A percentile compares a stretch with the other conserved stretches of the same genome.
Conservation (phyloP, 306 rosid species). For the Astragalus membranaceus region DNA sequence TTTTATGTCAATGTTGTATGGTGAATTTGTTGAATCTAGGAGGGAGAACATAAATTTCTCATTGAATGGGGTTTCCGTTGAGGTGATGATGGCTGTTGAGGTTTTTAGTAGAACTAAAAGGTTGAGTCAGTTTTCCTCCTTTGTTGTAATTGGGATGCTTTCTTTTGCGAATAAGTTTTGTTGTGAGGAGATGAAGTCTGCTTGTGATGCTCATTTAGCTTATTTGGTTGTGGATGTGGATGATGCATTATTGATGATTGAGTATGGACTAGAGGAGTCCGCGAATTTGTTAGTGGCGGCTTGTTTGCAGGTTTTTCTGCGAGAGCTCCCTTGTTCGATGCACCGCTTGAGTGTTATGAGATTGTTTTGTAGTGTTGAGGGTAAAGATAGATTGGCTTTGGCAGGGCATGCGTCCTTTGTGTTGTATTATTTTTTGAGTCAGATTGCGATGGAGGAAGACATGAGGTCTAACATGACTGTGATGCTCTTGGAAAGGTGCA, state of each 20-base stretch:
- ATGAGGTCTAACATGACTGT: constrained; percentile 68
- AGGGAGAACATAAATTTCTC: constrained; percentile 72
- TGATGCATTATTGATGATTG: constrained; percentile 50
- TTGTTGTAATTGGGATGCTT: constrained; percentile 51
- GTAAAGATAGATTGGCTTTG: constrained; percentile 49
- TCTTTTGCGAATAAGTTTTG: constrained; percentile 67
- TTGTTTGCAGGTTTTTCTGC: constrained; percentile 76
- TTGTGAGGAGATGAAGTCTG: constrained; percentile 73
- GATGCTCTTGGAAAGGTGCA: constrained; percentile 77
- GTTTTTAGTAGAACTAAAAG: constrained; percentile 63
- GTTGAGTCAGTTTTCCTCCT: constrained; percentile 32
- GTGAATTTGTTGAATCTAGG: constrained; percentile 56
- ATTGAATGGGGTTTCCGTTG: constrained; percentile 46
- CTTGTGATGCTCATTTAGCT: constrained; percentile 66
- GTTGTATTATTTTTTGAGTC: constrained; percentile 71
- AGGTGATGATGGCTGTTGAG: constrained; percentile 64
- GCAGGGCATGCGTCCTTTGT: constrained; percentile 62
- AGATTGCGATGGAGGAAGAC: constrained; percentile 75
- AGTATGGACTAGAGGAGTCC: constrained; percentile 72
- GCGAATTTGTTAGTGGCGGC: constrained; percentile 72
- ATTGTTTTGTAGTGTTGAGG: constrained; percentile 63
- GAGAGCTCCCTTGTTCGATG: constrained; percentile 69
- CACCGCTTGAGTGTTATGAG: constrained; percentile 40
- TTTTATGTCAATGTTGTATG: constrained; percentile 62
- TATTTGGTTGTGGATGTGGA: constrained; percentile 57